Conservation (phyloP, 768 basidiomycete genomes). For the Auricularia auricula-judae region DNA sequence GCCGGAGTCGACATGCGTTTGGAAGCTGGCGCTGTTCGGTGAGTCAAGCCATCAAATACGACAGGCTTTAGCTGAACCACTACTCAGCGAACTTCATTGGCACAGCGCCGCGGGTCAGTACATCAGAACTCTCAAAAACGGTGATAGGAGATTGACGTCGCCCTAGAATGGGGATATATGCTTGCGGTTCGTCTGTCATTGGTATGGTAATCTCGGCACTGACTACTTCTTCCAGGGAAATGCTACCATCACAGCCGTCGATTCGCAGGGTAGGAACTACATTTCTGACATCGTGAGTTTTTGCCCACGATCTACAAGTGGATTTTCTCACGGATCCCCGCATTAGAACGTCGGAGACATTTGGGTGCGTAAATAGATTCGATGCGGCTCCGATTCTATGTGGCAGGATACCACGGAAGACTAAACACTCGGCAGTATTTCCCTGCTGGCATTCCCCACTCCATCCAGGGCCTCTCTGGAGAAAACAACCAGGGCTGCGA, state of each 20-base stretch:
- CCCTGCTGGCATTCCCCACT: constrained; percentile 46
- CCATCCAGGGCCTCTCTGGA: constrained; percentile 28
- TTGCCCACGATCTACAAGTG: background rate
- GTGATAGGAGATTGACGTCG: background rate
- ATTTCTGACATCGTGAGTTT: constrained; percentile 40
- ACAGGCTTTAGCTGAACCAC: background rate
- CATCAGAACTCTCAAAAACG: background rate
- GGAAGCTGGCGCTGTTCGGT: constrained; percentile 38
- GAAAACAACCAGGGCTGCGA: constrained; percentile 32
- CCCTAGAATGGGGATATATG: constrained; percentile 40
- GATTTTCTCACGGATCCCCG: constrained; percentile 10
- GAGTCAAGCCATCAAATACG: constrained; percentile 2
- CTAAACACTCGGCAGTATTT: constrained; percentile 25
- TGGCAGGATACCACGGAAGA: background rate
- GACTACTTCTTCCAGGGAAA: constrained; percentile 24
- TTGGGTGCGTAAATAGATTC: constrained; percentile 24
- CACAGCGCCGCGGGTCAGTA: constrained; percentile 36
- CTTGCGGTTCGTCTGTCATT: constrained; percentile 22
- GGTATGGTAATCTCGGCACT: background rate
- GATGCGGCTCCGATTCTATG: background rate
- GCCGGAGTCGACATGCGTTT: constrained; percentile 41
- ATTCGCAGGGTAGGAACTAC: constrained; percentile 40
- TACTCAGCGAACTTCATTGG: constrained; percentile 39
- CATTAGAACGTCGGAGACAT: constrained; percentile 38
- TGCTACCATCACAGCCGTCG: constrained; percentile 37